These are phyloP conservation scores for Colletotrichum sidae DNA, from an alignment of 2,329 filamentous ascomycete genomes.

Conservation along the genomic window DNA sequence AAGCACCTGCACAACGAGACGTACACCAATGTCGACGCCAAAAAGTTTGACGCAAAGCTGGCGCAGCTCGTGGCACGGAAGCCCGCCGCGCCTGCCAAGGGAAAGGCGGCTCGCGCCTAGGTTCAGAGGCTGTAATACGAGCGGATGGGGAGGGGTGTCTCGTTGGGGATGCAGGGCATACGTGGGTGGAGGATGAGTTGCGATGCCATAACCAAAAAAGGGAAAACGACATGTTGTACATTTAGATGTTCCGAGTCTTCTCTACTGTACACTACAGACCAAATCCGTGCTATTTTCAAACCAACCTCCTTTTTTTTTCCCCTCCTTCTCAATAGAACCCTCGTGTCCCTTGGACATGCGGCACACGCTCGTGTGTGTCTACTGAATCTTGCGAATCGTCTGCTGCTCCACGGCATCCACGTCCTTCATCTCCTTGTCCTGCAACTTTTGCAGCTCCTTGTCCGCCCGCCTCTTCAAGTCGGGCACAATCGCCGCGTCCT, in stretches of 20 bases:
- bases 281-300: background rate
- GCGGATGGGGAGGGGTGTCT: background rate
- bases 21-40: constrained; percentile 48
- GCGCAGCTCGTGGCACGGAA: constrained; percentile 44
- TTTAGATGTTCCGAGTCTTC: constrained; percentile 24
- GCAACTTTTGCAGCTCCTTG: constrained; percentile 59
- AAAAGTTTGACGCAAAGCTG: constrained; percentile 55
- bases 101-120: constrained; percentile 37
- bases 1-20: constrained; percentile 53
- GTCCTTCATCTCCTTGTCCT: constrained; percentile 65
- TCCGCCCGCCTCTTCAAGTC: constrained; percentile 63
- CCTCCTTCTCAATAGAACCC: background rate
- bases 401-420: constrained; percentile 64
- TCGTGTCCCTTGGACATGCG: background rate
- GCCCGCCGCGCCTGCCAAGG: constrained; percentile 22
- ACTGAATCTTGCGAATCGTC: constrained; percentile 54
- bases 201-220: constrained; percentile 23
- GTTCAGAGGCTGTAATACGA: background rate
- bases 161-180: no score
- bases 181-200: constrained; percentile 12
- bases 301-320: background rate
- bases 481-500: constrained; percentile 54
- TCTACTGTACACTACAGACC: constrained; percentile 27
- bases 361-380: constrained; percentile 5
- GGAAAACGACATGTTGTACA: constrained; percentile 24